Conservation (phyloP, 2,329 filamentous ascomycete species). For the Pseudogymnoascus sp. region DNA sequence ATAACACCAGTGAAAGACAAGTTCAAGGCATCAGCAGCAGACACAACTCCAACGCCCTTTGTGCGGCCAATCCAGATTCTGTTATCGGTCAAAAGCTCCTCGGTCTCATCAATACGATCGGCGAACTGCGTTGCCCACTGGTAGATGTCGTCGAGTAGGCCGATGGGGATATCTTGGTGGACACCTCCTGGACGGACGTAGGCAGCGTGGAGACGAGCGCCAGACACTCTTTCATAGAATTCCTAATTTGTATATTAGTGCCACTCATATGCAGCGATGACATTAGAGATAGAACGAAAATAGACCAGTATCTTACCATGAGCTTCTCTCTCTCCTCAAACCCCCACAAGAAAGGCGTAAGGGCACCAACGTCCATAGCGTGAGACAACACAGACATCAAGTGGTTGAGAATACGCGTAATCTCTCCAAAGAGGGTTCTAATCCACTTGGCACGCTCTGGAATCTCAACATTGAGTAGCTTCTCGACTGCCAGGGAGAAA, state of each 20-base stretch:
- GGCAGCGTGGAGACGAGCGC: constrained; percentile 91
- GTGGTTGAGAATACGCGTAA: constrained; percentile 91
- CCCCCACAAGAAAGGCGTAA: constrained; percentile 98
- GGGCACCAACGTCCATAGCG: constrained; percentile 96
- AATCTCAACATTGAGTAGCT: constrained; percentile 93
- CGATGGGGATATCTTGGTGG: constrained; percentile 86
- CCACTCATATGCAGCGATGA: constrained; percentile 8
- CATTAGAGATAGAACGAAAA: background rate
- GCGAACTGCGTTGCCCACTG: constrained; percentile 99
- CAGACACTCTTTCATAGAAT: constrained; percentile 99
- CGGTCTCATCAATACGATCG: constrained; percentile 96
- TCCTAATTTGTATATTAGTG: constrained; percentile 51
- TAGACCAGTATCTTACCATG: constrained; percentile 61
- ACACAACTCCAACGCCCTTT: constrained; percentile 83
- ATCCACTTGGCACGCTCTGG: constrained; percentile 96
- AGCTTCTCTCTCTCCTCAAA: constrained; percentile 99
- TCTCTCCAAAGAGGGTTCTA: constrained; percentile 87
- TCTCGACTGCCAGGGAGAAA: constrained; percentile 91
- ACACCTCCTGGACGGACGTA: constrained; percentile 96
- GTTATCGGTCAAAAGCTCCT: constrained; percentile 98
- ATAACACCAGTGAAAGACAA: constrained; percentile 96
- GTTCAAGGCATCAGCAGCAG: constrained; percentile 90
- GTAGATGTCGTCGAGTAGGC: constrained; percentile 96
- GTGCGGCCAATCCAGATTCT: constrained; percentile 97
- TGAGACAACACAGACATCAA: constrained; percentile 96